Percentiles rank a stretch among this genome's conserved stretches.
Evolutionary conservation across 2,329 filamentous ascomycete genomes (phyloP).

Genomic region (Diaporthe eres): DNA sequence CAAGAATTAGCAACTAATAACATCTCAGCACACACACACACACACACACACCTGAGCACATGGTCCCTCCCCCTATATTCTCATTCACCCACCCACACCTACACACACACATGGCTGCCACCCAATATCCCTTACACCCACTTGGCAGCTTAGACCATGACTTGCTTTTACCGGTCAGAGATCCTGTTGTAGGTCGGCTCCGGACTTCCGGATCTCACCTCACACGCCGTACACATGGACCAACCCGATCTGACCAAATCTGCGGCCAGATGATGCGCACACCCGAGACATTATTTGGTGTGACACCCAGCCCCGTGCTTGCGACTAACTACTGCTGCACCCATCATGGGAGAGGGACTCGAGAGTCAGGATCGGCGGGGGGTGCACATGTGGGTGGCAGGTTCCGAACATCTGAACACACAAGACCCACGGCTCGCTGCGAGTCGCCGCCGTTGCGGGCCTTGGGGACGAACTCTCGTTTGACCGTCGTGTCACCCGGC

Average conservation of each 20-base stretch:
- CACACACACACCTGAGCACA: background rate
- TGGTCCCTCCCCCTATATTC: background rate
- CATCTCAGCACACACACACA: too few relatives aligned
- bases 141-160: background rate
- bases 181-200: constrained; percentile 27
- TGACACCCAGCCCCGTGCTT: constrained; percentile 14
- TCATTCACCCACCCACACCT: background rate
- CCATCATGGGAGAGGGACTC: background rate
- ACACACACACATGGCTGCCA: background rate
- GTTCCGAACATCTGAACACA: constrained; percentile 6
- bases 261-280: constrained; percentile 32
- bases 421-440: background rate
- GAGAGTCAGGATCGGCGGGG: background rate
- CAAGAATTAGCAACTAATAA: background rate
- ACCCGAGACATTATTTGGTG: constrained; percentile 32
- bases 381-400: constrained; percentile 23
- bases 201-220: constrained; percentile 33
- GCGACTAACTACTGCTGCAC: background rate
- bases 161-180: constrained; percentile 13
- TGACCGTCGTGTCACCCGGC: background rate
- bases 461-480: background rate
- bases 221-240: constrained; percentile 30
- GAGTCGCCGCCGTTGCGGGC: constrained; percentile 15
- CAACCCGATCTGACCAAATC: constrained; percentile 28
- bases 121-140: background rate